A percentile compares a stretch with the other conserved stretches of the same genome.
Conservation (phyloP, 176 grass and related monocot genomes). For the Eleusine coracana region DNA sequence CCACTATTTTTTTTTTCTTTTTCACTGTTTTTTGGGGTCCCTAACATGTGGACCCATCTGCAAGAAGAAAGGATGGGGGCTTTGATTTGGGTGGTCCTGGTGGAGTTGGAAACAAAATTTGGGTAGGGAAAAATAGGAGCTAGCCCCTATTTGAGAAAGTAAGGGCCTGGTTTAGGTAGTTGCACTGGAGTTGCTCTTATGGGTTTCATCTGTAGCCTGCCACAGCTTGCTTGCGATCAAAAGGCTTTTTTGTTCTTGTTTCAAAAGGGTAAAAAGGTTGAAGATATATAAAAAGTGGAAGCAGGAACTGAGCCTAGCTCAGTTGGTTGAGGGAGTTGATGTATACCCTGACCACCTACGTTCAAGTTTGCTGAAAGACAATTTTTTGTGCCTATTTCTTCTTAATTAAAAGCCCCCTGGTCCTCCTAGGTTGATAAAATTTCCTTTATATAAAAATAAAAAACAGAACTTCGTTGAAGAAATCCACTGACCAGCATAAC, state of each 20-base stretch:
- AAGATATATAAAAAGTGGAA: background rate
- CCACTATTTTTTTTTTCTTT: too few species aligned
- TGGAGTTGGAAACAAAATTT: too few species aligned
- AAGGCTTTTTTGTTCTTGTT: background rate
- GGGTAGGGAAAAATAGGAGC: too few species aligned
- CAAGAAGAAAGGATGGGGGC: too few species aligned
- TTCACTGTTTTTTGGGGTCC: too few species aligned
- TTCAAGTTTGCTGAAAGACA: background rate
- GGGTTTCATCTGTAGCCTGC: background rate
- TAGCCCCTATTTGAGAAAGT: too few species aligned
- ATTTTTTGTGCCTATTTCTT: background rate
- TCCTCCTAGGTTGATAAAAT: background rate
- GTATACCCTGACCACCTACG: background rate
- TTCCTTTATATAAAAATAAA: background rate
- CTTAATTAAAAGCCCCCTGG: background rate
- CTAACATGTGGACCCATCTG: too few species aligned
- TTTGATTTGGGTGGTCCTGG: too few species aligned
- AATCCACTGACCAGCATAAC: constrained; percentile 76
- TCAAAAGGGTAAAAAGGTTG: background rate
- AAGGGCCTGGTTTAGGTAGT: too few species aligned
- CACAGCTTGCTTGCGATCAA: background rate
- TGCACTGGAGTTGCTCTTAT: background rate
- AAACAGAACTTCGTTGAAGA: constrained; percentile 34
- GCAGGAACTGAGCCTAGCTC: background rate
- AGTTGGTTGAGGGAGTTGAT: background rate